A percentile compares a stretch with the other conserved stretches of the same genome.
phyloP scores from a whole-genome alignment of 1,284 basidiomycete species.

The Malassezia japonica region DNA sequence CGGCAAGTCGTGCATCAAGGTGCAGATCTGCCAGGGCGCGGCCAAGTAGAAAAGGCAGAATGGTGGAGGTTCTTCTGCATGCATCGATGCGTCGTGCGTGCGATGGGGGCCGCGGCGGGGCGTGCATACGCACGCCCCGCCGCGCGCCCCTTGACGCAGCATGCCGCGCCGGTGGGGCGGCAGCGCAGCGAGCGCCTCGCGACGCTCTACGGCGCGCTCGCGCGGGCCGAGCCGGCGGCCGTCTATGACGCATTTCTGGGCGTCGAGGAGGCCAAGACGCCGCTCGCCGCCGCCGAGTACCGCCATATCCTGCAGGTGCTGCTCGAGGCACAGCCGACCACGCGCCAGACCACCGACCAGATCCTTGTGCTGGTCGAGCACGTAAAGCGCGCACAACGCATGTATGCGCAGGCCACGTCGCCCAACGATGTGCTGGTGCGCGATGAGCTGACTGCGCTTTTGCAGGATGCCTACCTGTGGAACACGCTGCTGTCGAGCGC shows the following conservation, averaged over 20 bases:
- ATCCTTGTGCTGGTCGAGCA: conserved; percentile 15
- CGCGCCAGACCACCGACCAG: neutral
- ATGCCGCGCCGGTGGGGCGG: no score
- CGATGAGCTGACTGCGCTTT: conserved; percentile 1
- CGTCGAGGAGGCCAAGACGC: neutral
- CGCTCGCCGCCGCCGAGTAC: conserved; percentile 12
- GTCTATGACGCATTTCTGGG: conserved; percentile 13
- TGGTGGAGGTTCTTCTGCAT: no score
- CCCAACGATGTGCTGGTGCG: conserved; percentile 7
- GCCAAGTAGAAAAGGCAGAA: no score
- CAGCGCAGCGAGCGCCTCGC: conserved; percentile 7
- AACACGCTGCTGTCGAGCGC: conserved; percentile 6
- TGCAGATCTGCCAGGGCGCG: conserved; percentile 48
- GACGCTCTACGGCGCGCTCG: conserved; percentile 7
- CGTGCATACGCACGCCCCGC: neutral
- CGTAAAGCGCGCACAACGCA: conserved; percentile 1
- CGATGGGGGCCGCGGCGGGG: neutral
- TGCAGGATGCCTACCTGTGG: conserved; percentile 14
- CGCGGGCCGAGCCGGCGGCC: neutral
- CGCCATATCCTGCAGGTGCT: conserved; percentile 8
- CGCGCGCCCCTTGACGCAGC: neutral
- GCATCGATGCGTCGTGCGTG: no score
- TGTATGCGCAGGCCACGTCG: neutral
- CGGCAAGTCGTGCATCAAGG: conserved; percentile 54
- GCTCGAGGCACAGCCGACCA: neutral